Evolutionary conservation across 2,329 filamentous ascomycete species (phyloP).

Genomic region (Didymella pomorum): DNA sequence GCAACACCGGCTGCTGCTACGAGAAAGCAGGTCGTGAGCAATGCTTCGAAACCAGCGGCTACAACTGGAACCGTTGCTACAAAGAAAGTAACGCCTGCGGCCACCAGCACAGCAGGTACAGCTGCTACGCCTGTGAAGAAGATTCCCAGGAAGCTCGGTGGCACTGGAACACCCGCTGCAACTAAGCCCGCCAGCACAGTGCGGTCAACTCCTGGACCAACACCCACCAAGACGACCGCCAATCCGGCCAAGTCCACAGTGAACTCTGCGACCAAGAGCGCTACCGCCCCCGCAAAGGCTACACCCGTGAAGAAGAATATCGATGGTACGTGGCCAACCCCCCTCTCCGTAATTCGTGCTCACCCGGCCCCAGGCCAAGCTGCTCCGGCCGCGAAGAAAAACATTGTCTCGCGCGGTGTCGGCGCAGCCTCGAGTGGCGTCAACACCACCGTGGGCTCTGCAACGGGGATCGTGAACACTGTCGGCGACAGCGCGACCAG

Average conservation of each 20-base stretch:
- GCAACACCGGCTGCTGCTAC: slow-evolving; percentile 24
- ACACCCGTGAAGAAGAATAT: slow-evolving; percentile 31
- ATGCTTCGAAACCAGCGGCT: slow-evolving; percentile 26
- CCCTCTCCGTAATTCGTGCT: slow-evolving; percentile 35
- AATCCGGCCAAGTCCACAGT: slow-evolving; percentile 11
- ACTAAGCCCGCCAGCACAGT: slow-evolving; percentile 24
- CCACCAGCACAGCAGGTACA: slow-evolving; percentile 2
- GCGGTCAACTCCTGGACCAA: slow-evolving; percentile 17
- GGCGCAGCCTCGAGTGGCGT: slow-evolving; percentile 46
- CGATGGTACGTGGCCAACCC: slow-evolving; percentile 43
- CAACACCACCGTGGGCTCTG: slow-evolving; percentile 49
- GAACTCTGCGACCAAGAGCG: slow-evolving; percentile 10
- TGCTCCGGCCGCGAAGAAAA: slow-evolving; percentile 37
- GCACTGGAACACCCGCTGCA: slow-evolving; percentile 10
- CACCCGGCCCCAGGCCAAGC: slow-evolving; percentile 38
- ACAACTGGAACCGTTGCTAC: slow-evolving; percentile 11
- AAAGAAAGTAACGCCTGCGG: slow-evolving; percentile 7
- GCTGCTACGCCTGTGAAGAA: slow-evolving; percentile 11
- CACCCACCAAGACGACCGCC: slow-evolving; percentile 22
- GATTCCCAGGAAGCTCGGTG: slow-evolving; percentile 10
- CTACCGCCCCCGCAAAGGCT: slow-evolving; percentile 26
- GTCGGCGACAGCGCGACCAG: slow-evolving; percentile 50
- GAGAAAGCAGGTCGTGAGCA: slow-evolving; percentile 28
- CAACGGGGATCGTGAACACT: slow-evolving; percentile 46
- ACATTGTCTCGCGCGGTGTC: slow-evolving; percentile 45